Conservation (phyloP, 2,329 filamentous ascomycete species). For the Aspergillus candidus region DNA sequence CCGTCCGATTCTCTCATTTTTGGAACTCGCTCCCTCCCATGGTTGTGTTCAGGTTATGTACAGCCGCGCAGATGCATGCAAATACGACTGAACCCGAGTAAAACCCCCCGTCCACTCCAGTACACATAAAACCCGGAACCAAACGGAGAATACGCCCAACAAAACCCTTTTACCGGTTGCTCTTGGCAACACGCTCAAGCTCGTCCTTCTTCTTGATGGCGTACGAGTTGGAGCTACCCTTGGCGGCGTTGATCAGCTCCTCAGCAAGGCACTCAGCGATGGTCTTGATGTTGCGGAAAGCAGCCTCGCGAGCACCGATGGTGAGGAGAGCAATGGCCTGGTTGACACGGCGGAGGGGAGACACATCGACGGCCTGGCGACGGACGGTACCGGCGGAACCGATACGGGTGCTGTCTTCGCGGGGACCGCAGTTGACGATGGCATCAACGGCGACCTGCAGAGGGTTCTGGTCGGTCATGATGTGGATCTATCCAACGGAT, state of each 20-base stretch:
- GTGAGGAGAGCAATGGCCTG: slow-evolving; percentile 98
- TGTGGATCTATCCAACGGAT: slow-evolving; percentile 69
- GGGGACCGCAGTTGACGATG: slow-evolving; percentile 99
- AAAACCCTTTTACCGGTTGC: slow-evolving; percentile 82
- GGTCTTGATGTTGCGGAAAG: slow-evolving; percentile 99
- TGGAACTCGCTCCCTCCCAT: slow-evolving; percentile 33
- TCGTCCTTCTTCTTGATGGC: slow-evolving; percentile 99
- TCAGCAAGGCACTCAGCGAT: slow-evolving; percentile 99
- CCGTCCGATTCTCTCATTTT: slow-evolving; percentile 34
- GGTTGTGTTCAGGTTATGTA: slow-evolving; percentile 34
- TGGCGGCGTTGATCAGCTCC: slow-evolving; percentile 99
- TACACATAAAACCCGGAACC: slow-evolving; percentile 35
- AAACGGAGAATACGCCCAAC: slow-evolving; percentile 35
- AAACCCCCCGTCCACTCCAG: slow-evolving; percentile 37
- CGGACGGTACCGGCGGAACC: slow-evolving; percentile 99
- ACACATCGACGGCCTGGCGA: slow-evolving; percentile 99
- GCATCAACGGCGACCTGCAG: slow-evolving; percentile 99
- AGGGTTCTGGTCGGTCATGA: slow-evolving; percentile 99
- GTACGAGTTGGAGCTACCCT: slow-evolving; percentile 99
- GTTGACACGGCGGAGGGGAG: slow-evolving; percentile 98
- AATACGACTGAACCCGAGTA: slow-evolving; percentile 36
- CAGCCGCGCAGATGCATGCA: slow-evolving; percentile 38
- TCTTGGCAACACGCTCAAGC: slow-evolving; percentile 99
- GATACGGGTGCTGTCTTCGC: slow-evolving; percentile 99
- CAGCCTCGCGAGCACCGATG: slow-evolving; percentile 95